Evolutionary conservation across 805 yeast genomes (phyloP), one percentile per base, ranked within the genome.

Genomic region (Kurtzmaniella fragi): DNA sequence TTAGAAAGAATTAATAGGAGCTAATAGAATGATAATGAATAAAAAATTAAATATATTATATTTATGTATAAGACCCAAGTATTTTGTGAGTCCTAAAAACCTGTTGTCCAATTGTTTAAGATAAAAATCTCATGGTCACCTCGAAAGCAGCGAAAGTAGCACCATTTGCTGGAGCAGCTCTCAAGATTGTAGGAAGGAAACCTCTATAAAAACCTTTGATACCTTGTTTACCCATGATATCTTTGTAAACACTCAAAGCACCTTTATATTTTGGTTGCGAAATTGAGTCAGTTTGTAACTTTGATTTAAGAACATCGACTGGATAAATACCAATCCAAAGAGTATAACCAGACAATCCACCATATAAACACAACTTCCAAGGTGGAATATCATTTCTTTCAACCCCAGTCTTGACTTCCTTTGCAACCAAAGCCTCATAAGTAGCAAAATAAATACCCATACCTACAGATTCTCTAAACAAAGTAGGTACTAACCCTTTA

Each of bases 101-200:
- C 25, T 20, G 8, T 20, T 20, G 8, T 20, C 25, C 5, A 20
- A 8, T 20, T 20, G 25, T 8, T 45, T 46, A 72, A 42, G 59
- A 67, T 33, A 77, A 55, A 20, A 70, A 49, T 64, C 95, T 78
- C 84, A 90, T 83, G 4, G 96, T 85, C 37, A 84, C 63, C 62
- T 93, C 99, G 59, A 93, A 93, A 2, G 95, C 89, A 32, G 88
- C 83, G 64, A 93, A 93, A 0, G 99, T 95, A 25, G 95, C 95
- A 31, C 96, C 99, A 58, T 93, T 95, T 3, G 95, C 99, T 1
- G 99, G 99, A 3, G 96, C 95, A 36, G 99, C 98, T 65, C 99
- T 83, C 47, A 93, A 67, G 46, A 93, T 78, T 0, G 98, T 90
- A 29, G 99, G 97, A 14, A 79, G 62, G 57, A 95, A 90, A 1